Percentiles rank a stretch among this genome's conserved stretches.
Evolutionary conservation across 179 eudicot species (phyloP).

Genomic region (Heliamphora ciliata): DNA sequence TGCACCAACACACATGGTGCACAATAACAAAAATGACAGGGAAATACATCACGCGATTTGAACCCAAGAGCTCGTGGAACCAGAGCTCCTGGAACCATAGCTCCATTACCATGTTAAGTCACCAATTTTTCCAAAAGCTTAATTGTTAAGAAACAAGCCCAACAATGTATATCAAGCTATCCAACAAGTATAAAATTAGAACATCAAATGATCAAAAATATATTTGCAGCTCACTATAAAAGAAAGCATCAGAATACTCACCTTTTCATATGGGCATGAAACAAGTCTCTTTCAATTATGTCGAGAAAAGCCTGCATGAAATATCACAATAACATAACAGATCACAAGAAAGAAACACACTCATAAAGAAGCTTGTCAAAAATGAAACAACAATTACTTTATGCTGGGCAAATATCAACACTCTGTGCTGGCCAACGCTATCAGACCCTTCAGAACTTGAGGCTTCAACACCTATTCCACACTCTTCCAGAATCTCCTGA

Average conservation of each 20-base stretch:
- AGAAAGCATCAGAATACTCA: constrained; percentile 19
- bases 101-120: too few species aligned
- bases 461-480: constrained; percentile 89
- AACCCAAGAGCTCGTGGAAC: too few species aligned
- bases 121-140: too few species aligned
- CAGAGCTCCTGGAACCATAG: too few species aligned
- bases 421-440: constrained; percentile 89
- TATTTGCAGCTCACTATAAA: not conserved
- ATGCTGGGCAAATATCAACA: constrained; percentile 96
- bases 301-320: constrained; percentile 74
- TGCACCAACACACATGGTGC: too few species aligned
- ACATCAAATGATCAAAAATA: too few species aligned
- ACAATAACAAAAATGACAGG: too few species aligned
- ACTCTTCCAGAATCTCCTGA: constrained; percentile 93
- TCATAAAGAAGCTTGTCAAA: constrained; percentile 1
- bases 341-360: constrained; percentile 13
- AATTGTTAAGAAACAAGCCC: too few species aligned
- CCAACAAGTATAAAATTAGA: too few species aligned
- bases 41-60: too few species aligned
- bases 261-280: constrained; percentile 82
- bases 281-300: constrained; percentile 84
- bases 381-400: constrained; percentile 31
- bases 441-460: constrained; percentile 62
- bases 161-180: too few species aligned
- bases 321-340: constrained; percentile 8